Conservation (phyloP, 2,329 filamentous ascomycete species). For the Xylariaceae sp. region DNA sequence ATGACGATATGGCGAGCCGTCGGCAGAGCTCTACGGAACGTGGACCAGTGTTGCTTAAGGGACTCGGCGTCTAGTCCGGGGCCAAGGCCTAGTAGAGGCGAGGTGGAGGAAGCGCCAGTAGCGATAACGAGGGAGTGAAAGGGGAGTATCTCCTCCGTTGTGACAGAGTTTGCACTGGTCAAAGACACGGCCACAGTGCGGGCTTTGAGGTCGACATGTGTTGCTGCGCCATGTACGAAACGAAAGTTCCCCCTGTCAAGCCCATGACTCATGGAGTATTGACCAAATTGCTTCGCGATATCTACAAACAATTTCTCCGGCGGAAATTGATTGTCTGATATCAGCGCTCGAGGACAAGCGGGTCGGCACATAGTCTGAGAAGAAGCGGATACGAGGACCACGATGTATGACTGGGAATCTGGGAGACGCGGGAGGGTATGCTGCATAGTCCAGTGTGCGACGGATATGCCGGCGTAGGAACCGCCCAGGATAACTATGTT, state of each 20-base stretch:
- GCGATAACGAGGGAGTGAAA: constrained; percentile 46
- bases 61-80: constrained; percentile 26
- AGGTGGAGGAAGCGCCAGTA: constrained; percentile 41
- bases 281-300: constrained; percentile 32
- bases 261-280: constrained; percentile 30
- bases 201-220: constrained; percentile 27
- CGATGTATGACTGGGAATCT: constrained; percentile 31
- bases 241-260: constrained; percentile 29
- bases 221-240: constrained; percentile 39
- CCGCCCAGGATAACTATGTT: constrained; percentile 50
- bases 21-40: constrained; percentile 36
- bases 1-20: constrained; percentile 49
- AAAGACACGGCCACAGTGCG: constrained; percentile 29
- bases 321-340: constrained; percentile 39
- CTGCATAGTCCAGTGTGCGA: constrained; percentile 49
- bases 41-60: constrained; percentile 31
- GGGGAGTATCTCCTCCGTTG: constrained; percentile 17
- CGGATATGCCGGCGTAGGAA: constrained; percentile 47
- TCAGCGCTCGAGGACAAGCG: constrained; percentile 41
- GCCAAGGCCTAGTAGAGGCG: constrained; percentile 36
- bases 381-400: constrained; percentile 40
- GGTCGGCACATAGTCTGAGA: constrained; percentile 37
- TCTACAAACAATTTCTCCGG: constrained; percentile 41
- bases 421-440: constrained; percentile 42
- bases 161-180: not conserved